phyloP scores from a whole-genome alignment of 148 eudicot genomes.

The Vaccinium corymbosum region DNA sequence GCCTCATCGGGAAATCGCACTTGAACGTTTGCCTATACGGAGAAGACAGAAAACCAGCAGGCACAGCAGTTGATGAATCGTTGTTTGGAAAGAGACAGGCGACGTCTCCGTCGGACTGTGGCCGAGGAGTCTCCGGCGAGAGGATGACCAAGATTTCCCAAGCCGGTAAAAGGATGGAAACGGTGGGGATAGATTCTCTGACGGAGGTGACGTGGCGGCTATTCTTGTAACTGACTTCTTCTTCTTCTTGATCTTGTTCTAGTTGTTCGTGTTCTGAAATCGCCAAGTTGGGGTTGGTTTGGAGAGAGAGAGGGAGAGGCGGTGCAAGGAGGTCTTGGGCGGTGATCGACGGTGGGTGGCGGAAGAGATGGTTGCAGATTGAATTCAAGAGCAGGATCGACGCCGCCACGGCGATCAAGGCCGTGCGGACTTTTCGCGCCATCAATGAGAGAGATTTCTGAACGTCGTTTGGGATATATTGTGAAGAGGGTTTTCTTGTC shows the following conservation, averaged over 20 bases:
- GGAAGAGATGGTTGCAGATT: slow-evolving; percentile 19
- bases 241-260: background rate
- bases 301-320: slow-evolving; percentile 3
- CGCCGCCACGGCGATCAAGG: slow-evolving; percentile 25
- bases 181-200: background rate
- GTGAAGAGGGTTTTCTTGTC: no score
- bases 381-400: slow-evolving; percentile 20
- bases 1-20: slow-evolving; percentile 42
- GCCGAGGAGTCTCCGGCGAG: slow-evolving; percentile 23
- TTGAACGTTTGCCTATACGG: slow-evolving; percentile 29
- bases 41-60: slow-evolving; percentile 31
- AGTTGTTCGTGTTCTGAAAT: slow-evolving; percentile 11
- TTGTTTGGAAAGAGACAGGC: slow-evolving; percentile 38
- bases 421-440: slow-evolving; percentile 22
- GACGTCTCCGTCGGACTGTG: background rate
- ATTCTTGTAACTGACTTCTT: background rate
- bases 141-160: slow-evolving; percentile 55
- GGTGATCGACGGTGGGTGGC: background rate
- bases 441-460: slow-evolving; percentile 3
- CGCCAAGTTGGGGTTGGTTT: slow-evolving; percentile 10
- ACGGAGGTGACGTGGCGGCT: background rate
- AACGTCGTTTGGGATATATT: no score
- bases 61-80: slow-evolving; percentile 32
- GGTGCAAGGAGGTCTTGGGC: background rate
- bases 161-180: slow-evolving; percentile 49